Evolutionary conservation across 192 early-diverging fungal genomes (phyloP).

Genomic region (Coemansia sp.): DNA sequence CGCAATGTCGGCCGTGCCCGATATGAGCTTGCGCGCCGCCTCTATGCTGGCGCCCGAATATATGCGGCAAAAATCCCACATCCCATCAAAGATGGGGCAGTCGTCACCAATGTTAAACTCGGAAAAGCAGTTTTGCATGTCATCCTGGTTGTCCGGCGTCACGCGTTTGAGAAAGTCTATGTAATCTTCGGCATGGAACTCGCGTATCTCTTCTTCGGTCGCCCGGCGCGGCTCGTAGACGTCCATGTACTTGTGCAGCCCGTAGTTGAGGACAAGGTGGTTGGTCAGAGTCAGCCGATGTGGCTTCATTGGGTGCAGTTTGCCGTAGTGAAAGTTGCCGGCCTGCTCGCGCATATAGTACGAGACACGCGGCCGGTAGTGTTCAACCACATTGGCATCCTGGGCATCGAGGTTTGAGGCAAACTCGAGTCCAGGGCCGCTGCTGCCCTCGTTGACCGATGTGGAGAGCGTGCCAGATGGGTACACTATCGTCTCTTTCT

Average conservation of each 20-base stretch:
- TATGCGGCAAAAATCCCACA: constrained; percentile 92
- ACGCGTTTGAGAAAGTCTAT: constrained; percentile 92
- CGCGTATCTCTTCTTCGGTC: constrained; percentile 84
- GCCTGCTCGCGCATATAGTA: constrained; percentile 76
- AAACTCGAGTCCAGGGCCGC: constrained; percentile 26
- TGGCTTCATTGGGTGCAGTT: constrained; percentile 84
- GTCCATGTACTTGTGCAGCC: constrained; percentile 86
- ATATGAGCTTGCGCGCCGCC: constrained; percentile 79
- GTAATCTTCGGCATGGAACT: constrained; percentile 95
- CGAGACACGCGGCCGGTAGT: constrained; percentile 62
- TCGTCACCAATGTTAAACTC: constrained; percentile 95
- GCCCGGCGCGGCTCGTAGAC: constrained; percentile 80
- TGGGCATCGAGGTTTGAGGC: constrained; percentile 14
- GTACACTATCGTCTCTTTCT: constrained; percentile 43
- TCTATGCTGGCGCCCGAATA: constrained; percentile 94
- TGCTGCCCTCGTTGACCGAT: constrained; percentile 23
- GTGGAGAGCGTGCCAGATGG: constrained; percentile 36
- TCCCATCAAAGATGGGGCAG: constrained; percentile 95
- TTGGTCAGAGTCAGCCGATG: constrained; percentile 92
- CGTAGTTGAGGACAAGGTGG: constrained; percentile 90
- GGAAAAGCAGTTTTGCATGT: constrained; percentile 55
- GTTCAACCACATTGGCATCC: constrained; percentile 27
- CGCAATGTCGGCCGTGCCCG: constrained; percentile 81
- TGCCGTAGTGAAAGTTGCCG: constrained; percentile 79
- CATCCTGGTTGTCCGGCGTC: constrained; percentile 65